These are phyloP conservation scores for Hirschioporus abietinus DNA, from an alignment of 768 basidiomycete species.

Conservation along the genomic window DNA sequence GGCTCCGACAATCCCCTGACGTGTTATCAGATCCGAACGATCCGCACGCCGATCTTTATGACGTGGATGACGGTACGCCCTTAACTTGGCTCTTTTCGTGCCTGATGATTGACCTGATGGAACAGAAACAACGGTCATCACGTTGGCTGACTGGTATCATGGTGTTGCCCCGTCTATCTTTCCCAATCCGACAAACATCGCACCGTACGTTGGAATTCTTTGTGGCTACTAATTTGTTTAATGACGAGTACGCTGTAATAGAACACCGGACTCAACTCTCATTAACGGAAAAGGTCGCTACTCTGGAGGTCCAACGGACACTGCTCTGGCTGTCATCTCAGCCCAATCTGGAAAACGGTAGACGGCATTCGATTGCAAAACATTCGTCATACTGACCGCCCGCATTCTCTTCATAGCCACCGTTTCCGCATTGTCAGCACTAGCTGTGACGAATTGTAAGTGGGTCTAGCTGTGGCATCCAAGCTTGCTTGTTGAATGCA, in stretches of 20 bases:
- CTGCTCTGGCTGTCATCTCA: background rate
- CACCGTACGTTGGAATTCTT: background rate
- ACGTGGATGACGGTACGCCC: slow-evolving; percentile 4
- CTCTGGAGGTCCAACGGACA: slow-evolving; percentile 7
- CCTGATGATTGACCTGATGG: background rate
- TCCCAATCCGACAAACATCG: background rate
- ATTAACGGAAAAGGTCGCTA: slow-evolving; percentile 13
- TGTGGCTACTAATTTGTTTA: background rate
- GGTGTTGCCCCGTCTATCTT: slow-evolving; percentile 8
- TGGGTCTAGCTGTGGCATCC: background rate
- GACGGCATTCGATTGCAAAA: slow-evolving; percentile 18
- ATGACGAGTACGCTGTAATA: background rate
- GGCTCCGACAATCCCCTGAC: background rate
- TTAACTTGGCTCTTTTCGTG: background rate
- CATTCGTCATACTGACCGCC: background rate
- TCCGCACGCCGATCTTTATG: slow-evolving; percentile 6
- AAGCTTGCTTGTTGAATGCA: slow-evolving; percentile 27
- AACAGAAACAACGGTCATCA: slow-evolving; percentile 42
- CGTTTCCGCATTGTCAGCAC: slow-evolving; percentile 32
- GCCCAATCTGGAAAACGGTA: slow-evolving; percentile 20
- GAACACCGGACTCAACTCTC: slow-evolving; percentile 11
- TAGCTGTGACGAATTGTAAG: slow-evolving; percentile 1
- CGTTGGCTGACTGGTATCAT: slow-evolving; percentile 41
- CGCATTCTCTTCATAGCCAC: slow-evolving; percentile 22
- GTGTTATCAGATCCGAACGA: slow-evolving; percentile 7